Base-by-base conservation (phyloP, 148 eudicot species). In the Heliamphora exappendiculata region DNA sequence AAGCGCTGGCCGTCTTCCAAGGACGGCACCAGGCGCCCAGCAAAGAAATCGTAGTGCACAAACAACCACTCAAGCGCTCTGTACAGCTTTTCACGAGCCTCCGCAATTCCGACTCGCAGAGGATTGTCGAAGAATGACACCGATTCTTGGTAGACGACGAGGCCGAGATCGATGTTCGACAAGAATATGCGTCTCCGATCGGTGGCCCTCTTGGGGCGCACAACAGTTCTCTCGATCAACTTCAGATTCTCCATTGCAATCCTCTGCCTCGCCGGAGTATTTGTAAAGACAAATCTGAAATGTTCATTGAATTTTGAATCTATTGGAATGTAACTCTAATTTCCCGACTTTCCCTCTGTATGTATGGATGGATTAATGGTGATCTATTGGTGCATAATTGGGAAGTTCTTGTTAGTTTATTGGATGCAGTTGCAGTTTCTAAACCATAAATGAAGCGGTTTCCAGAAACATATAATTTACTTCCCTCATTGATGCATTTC, bases 81-180 rank as follows among this genome's bases (percentile, higher is more conserved):
- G 10, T 51, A 8, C 47, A 78, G 37, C 8, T 73, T 53, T 12
- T 72, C 44, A 41, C 77, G 68, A 54, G 81, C 72, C 20, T 78
- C 77, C 0, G 24, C 22, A 4, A 73, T 73, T 24, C 34, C 39
- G 13, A 73, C 47, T 54, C 28, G 34, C n/a, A 77, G 77, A 37
- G 77, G 77, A 22, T 73, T n/a, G n/a, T n/a, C 77, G 31, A 73
- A 79, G 66, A 79, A 79, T 42, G 77, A 79, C 16, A 78, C 81
- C 19, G 77, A 64, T 73, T 79, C 81, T 53, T 73, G 76, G 73
- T 79, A 79, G 12, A 57, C 22, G 16, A 79, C 57, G 1, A 79
- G 77, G 73, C 75, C 33, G 24, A 73, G 81, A 75, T 73, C 81
- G 7, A 79, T 73, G 73, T 79, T 79, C 28, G 81, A 79, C 12